Evolutionary conservation across 2,329 filamentous ascomycete genomes (phyloP).

Genomic region (Botryosphaeria dothidea): DNA sequence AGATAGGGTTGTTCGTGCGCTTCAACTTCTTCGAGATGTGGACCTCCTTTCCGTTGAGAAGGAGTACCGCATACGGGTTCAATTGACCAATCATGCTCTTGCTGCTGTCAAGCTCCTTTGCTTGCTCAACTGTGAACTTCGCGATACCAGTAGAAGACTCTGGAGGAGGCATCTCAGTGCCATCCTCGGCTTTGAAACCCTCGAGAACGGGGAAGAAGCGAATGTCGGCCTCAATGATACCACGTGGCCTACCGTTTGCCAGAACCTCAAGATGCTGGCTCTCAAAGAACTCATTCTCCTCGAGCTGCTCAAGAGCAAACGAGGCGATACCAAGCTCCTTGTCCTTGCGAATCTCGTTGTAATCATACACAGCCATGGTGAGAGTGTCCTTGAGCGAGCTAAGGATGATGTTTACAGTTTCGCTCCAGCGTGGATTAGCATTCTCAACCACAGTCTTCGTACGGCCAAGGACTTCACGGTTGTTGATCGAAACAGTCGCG

Average conservation of each 20-base stretch:
- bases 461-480: constrained; percentile 75
- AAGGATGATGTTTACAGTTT: constrained; percentile 93
- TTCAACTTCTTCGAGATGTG: constrained; percentile 91
- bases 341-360: constrained; percentile 94
- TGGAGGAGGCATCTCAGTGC: constrained; percentile 76
- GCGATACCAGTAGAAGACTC: constrained; percentile 93
- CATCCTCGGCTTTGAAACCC: constrained; percentile 69
- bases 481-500: constrained; percentile 79
- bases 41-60: constrained; percentile 90
- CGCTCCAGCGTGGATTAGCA: constrained; percentile 88
- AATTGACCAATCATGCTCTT: constrained; percentile 91
- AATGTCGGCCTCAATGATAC: constrained; percentile 76
- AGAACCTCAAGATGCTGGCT: constrained; percentile 83
- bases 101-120: constrained; percentile 89
- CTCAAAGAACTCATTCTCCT: constrained; percentile 75
- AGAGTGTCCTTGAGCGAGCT: constrained; percentile 87
- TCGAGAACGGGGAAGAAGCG: constrained; percentile 94
- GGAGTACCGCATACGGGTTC: constrained; percentile 84
- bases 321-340: constrained; percentile 88
- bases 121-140: constrained; percentile 90
- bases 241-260: constrained; percentile 79
- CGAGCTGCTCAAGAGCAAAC: constrained; percentile 80
- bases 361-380: constrained; percentile 84
- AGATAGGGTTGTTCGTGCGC: constrained; percentile 96
- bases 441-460: constrained; percentile 89